Percentiles rank a stretch among this genome's conserved stretches.
Conservation (phyloP, 2,329 filamentous ascomycete genomes). For the Diaporthe eres region DNA sequence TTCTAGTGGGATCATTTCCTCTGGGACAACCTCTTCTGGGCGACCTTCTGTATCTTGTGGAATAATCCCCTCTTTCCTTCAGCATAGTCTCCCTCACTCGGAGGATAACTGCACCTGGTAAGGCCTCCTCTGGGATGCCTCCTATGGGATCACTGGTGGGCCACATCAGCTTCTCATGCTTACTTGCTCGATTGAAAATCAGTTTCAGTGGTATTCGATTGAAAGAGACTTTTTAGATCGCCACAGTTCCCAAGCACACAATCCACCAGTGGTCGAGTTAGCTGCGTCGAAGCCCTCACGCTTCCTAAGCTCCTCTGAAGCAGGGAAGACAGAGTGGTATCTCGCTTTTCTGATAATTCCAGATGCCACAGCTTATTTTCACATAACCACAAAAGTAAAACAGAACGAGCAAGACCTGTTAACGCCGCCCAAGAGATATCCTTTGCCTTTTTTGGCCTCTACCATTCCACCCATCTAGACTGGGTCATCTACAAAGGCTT, state of each 20-base stretch:
- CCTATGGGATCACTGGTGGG: too few relatives aligned
- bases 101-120: too few relatives aligned
- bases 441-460: conserved; percentile 29
- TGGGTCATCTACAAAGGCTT: conserved; percentile 76
- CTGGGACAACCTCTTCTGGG: too few relatives aligned
- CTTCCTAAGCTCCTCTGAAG: conserved; percentile 19
- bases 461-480: conserved; percentile 24
- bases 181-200: not conserved
- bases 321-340: conserved; percentile 32
- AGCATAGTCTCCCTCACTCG: too few relatives aligned
- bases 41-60: too few relatives aligned
- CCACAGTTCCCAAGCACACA: conserved; percentile 19
- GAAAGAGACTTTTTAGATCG: conserved; percentile 24
- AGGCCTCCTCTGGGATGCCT: too few relatives aligned
- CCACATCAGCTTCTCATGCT: too few relatives aligned
- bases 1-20: too few relatives aligned
- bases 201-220: conserved; percentile 5
- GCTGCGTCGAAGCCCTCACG: not conserved
- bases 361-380: conserved; percentile 34
- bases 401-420: conserved; percentile 30
- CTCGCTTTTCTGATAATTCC: conserved; percentile 25
- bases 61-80: too few relatives aligned
- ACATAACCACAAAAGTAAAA: conserved; percentile 31
- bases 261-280: conserved; percentile 1
- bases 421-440: conserved; percentile 37